A percentile compares a stretch with the other conserved stretches of the same genome.
Conservation (phyloP, 2,329 filamentous ascomycete genomes). For the Fusarium brachygibbosum region DNA sequence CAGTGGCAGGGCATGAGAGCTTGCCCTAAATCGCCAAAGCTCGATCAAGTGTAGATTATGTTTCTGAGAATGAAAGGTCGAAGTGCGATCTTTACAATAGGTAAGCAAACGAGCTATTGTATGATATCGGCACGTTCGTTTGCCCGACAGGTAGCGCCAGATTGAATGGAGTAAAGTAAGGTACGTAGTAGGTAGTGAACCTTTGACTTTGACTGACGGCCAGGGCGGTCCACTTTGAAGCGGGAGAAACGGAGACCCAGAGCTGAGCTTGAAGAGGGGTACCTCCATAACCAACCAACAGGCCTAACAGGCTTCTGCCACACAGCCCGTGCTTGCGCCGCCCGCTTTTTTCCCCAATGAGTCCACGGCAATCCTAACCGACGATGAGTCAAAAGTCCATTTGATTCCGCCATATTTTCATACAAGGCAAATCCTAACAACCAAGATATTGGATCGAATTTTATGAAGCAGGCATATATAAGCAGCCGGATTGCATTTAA, state of each 20-base stretch:
- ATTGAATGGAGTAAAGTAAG: constrained; percentile 33
- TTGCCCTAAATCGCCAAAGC: constrained; percentile 2
- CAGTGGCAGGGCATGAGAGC: constrained; percentile 7
- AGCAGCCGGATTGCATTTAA: not conserved
- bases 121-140: constrained; percentile 28
- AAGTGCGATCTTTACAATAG: constrained; percentile 5
- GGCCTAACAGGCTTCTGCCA: constrained; percentile 7
- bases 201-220: constrained; percentile 18
- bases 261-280: constrained; percentile 16
- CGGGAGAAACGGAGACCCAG: constrained; percentile 34
- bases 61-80: not conserved
- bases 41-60: not conserved
- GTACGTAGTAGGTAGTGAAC: constrained; percentile 17
- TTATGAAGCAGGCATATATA: not conserved
- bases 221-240: constrained; percentile 34
- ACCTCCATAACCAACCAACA: not conserved
- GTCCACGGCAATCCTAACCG: constrained; percentile 9
- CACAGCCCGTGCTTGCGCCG: constrained; percentile 19
- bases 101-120: constrained; percentile 20
- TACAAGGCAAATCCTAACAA: not conserved
- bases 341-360: constrained; percentile 20
- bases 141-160: constrained; percentile 30
- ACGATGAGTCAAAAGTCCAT: constrained; percentile 3
- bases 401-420: not conserved
- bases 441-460: too few relatives aligned